Evolutionary conservation across 768 basidiomycete genomes (phyloP), one percentile per base, ranked within the genome.

Genomic region (Panaeolus papilionaceus): DNA sequence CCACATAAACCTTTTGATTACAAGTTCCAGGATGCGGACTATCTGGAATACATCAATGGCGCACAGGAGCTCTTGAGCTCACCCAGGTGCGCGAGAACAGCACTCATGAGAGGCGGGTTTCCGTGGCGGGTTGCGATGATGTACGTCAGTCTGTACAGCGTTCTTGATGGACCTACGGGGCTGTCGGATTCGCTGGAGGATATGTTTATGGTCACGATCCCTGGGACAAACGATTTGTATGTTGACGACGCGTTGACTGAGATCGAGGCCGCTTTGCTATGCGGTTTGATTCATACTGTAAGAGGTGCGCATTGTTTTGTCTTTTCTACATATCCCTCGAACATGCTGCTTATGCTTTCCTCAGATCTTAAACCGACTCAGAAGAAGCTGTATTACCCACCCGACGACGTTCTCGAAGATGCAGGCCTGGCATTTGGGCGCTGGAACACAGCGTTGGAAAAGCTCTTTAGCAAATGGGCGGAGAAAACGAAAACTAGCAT

Each of bases 121-220:
- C 20, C 47, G 47, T 51, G 47, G 47, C 47, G 47, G n/a, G 26
- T 51, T 23, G 47, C 47, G 47, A 51, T 51, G 47, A 51, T 51
- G 47, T 51, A 51, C 11, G 47, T 23, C 47, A 51, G 47, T 51
- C 47, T 51, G 6, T 51, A 51, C 12, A 9, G 20, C 12, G 20
- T 51, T 20, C 47, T 51, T 20, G 23, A 51, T 51, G 47, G 47
- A 26, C 47, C 47, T 51, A 23, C 47, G 47, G 47, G 47, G 3
- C 23, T 51, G n/a, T 51, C 47, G 20, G 6, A 7, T 18, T 51
- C 47, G 8, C 47, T 23, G 1, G 47, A 51, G 18, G 47, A 51
- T 26, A 20, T 23, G 9, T 51, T 51, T 18, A 26, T 51, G 20
- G 47, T 51, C 11, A 51, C n/a, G 10, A 51, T 51, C 47, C 47